These are phyloP conservation scores for Helicostylum pulchrum DNA, from an alignment of 192 early-diverging fungal species.

Conservation along the genomic window DNA sequence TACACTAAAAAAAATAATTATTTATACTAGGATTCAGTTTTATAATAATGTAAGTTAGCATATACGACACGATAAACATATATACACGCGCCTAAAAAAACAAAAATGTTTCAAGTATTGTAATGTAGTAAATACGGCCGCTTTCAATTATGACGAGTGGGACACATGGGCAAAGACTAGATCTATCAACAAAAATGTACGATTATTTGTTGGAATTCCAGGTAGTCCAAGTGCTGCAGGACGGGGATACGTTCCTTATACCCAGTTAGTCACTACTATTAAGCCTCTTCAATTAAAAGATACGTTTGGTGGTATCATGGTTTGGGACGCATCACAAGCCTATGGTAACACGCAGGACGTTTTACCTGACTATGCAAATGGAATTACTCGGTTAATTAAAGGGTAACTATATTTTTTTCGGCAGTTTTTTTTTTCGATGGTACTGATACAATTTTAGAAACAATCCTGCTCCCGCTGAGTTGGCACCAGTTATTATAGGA, in stretches of 20 bases:
- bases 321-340: constrained; percentile 33
- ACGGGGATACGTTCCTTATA: constrained; percentile 51
- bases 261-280: constrained; percentile 45
- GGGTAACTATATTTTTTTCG: background rate
- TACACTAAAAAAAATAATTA: background rate
- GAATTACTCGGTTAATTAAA: constrained; percentile 21
- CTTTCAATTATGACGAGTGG: constrained; percentile 73
- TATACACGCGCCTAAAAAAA: background rate
- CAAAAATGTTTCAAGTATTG: constrained; percentile 45
- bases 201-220: constrained; percentile 62
- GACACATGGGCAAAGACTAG: constrained; percentile 59
- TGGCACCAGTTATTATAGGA: no score
- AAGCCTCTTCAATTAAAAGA: constrained; percentile 36
- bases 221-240: constrained; percentile 55
- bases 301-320: constrained; percentile 34
- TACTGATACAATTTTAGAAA: background rate
- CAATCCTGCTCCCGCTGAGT: background rate
- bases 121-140: constrained; percentile 38
- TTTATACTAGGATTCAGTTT: constrained; percentile 54
- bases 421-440: no score
- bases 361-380: constrained; percentile 29
- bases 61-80: background rate
- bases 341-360: constrained; percentile 22
- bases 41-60: constrained; percentile 63
- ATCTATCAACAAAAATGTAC: constrained; percentile 57